These are phyloP conservation scores for Apiospora sp. DNA, from an alignment of 2,329 filamentous ascomycete genomes.

Conservation along the genomic window DNA sequence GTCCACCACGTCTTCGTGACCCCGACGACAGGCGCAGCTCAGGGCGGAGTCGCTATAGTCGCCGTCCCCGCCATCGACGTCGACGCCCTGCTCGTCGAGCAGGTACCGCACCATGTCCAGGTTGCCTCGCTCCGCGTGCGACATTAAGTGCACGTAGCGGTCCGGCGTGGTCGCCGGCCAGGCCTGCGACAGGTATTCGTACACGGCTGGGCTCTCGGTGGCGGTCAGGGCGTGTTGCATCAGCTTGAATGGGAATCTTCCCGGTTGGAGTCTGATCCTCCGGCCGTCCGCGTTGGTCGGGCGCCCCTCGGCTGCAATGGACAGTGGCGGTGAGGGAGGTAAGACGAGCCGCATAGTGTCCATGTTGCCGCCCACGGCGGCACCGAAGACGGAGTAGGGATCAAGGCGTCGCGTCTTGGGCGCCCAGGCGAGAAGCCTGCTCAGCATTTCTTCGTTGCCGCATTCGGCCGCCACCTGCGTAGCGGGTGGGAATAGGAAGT, in stretches of 20 bases:
- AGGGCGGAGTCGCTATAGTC: background rate
- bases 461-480: constrained; percentile 1
- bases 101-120: constrained; percentile 4
- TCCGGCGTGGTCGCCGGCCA: background rate
- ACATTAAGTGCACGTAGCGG: background rate
- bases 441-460: background rate
- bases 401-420: background rate
- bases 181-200: background rate
- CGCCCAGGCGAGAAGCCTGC: background rate
- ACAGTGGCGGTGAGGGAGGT: background rate
- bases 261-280: no score
- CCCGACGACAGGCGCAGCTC: background rate
- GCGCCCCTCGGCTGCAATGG: background rate
- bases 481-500: background rate
- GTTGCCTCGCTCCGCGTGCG: constrained; percentile 6
- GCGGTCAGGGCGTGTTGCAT: background rate
- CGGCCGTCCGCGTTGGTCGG: background rate
- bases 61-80: no score
- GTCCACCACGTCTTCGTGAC: background rate
- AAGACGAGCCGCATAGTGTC: background rate
- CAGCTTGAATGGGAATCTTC: background rate
- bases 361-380: background rate
- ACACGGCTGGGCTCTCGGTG: background rate
- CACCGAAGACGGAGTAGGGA: background rate
- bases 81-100: background rate